Conservation (phyloP, 2,329 filamentous ascomycete genomes). For the Teratosphaeria viscida region DNA sequence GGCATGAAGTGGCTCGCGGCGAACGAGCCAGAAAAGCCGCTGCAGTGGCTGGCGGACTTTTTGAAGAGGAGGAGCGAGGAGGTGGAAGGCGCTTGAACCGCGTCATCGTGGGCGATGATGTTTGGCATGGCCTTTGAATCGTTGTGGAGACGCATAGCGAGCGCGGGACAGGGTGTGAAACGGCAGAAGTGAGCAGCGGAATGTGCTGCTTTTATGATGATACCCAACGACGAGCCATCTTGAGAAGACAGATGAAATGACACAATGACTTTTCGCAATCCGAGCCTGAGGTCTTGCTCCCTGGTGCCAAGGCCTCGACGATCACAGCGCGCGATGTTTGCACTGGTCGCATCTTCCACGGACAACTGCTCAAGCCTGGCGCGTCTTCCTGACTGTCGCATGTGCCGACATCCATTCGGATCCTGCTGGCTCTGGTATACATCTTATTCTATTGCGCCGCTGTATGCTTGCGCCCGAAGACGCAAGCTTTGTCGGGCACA, state of each 20-base stretch:
- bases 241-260: neutral
- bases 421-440: too few species aligned
- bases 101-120: neutral
- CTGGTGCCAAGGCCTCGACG: neutral
- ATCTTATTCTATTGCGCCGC: too few species aligned
- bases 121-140: too few species aligned
- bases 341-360: too few species aligned
- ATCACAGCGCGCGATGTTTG: neutral
- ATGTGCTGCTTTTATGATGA: neutral
- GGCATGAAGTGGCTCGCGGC: conserved; percentile 42
- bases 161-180: neutral
- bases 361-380: neutral
- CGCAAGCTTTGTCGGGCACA: neutral
- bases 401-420: neutral
- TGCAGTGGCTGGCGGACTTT: conserved; percentile 40
- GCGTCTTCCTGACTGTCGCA: neutral
- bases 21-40: conserved; percentile 42
- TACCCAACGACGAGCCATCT: neutral
- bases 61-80: conserved; percentile 38
- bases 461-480: neutral
- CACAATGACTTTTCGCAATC: neutral
- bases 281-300: neutral
- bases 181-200: neutral
- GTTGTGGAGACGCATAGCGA: neutral
- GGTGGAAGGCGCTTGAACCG: conserved; percentile 29